Evolutionary conservation across 148 eudicot species (phyloP), one percentile per base, ranked within the genome.

Genomic region (Amaranthus palmeri): DNA sequence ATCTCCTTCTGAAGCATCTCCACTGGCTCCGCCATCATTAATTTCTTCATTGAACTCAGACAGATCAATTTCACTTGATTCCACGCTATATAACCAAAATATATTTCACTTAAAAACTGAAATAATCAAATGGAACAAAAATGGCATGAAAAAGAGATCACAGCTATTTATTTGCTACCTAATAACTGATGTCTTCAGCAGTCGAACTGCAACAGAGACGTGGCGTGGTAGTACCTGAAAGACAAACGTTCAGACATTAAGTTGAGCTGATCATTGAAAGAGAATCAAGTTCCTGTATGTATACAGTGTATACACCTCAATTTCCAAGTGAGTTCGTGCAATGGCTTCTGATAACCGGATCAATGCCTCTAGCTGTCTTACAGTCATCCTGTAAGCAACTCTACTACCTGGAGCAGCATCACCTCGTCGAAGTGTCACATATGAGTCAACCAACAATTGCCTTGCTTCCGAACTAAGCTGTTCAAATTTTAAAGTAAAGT

Each of bases 371-470:
- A 95, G 87, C 75, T 95, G 99, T 77, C 99, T 92, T 53, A 95
- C 97, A 10, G 99, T 95, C 99, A 95, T 95, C 65, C 99, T 88
- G 81, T 92, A 95, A 68, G 99, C 99, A 81, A 92, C 97, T 82
- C 90, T 86, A 68, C 89, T 90, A 46, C 99, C 97, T 44, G 99
- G 99, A 71, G 96, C 76, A 40, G 96, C 81, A 79, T 95, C 97
- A 52, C 93, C 97, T 84, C 93, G 84, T 41, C 97, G 90, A 54
- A 95, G 89, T 71, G 84, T 47, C 74, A 95, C 99, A 75, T 95
- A 95, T 10, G 99, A 95, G 47, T 92, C 92, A 60, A 92, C 99
- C 72, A 95, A 83, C 76, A 92, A 42, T 77, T 90, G 83, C 78
- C 88, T 84, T 67, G 97, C 99, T 72, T 92, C 96, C 54, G 84